phyloP scores from a whole-genome alignment of 2,329 filamentous ascomycete species.

The Colletotrichum chlorophyti region DNA sequence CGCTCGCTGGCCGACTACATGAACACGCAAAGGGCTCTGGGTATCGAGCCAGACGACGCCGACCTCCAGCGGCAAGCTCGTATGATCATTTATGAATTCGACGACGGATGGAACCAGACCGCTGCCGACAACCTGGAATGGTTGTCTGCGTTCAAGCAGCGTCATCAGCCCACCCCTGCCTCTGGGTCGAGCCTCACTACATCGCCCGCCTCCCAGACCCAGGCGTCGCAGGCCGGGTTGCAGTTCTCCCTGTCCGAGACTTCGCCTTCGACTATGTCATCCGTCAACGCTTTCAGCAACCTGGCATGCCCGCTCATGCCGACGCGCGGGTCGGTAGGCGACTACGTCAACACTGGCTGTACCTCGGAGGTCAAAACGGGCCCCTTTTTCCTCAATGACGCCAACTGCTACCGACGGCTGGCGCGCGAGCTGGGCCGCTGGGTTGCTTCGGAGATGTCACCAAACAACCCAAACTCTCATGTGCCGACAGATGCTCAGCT shows the following conservation, averaged over 20 bases:
- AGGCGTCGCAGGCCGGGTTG: neutral
- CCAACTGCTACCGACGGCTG: conserved; percentile 65
- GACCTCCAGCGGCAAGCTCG: conserved; percentile 64
- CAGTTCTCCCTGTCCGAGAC: conserved; percentile 1
- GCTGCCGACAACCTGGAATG: conserved; percentile 62
- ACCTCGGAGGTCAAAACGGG: conserved; percentile 25
- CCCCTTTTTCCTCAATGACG: conserved; percentile 63
- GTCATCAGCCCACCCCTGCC: conserved; percentile 40
- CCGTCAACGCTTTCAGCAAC: neutral
- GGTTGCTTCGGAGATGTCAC: conserved; percentile 58
- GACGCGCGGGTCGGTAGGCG: neutral
- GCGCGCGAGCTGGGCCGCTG: conserved; percentile 61
- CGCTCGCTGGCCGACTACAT: conserved; percentile 62
- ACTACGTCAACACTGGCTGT: conserved; percentile 9
- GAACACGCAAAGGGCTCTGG: conserved; percentile 48
- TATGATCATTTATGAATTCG: conserved; percentile 67
- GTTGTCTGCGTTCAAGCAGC: conserved; percentile 59
- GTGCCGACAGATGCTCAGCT: conserved; percentile 67
- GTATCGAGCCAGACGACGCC: conserved; percentile 57
- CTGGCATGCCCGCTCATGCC: neutral
- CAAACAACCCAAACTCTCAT: conserved; percentile 66
- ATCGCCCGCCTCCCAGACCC: conserved; percentile 1
- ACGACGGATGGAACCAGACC: conserved; percentile 71
- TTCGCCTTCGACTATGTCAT: neutral
- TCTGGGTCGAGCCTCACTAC: conserved; percentile 6